phyloP scores from a whole-genome alignment of 2,329 filamentous ascomycete genomes.

The Didymella sp. region DNA sequence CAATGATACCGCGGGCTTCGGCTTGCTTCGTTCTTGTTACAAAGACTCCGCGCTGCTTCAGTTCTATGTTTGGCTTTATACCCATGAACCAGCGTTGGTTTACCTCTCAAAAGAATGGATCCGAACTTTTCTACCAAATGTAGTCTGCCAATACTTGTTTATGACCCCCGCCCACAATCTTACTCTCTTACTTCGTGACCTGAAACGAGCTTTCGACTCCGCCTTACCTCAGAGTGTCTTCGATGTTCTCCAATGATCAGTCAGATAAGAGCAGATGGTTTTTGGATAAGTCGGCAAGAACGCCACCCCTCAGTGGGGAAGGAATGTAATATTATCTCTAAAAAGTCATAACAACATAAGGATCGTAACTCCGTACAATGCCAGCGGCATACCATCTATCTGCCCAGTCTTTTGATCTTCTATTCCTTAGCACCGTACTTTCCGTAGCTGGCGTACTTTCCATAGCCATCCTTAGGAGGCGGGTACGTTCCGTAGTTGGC shows the following conservation, averaged over 20 bases:
- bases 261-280: too few relatives aligned
- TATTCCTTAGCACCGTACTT: constrained; percentile 12
- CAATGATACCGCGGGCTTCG: not conserved
- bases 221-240: too few relatives aligned
- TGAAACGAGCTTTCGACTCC: too few relatives aligned
- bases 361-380: not conserved
- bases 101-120: too few relatives aligned
- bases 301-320: not conserved
- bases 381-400: not conserved
- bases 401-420: not conserved
- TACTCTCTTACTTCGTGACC: too few relatives aligned
- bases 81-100: too few relatives aligned
- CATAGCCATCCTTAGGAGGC: constrained; percentile 13
- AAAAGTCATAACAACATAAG: constrained; percentile 2
- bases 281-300: not conserved
- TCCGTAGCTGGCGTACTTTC: constrained; percentile 26
- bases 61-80: too few relatives aligned
- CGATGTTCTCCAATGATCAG: too few relatives aligned
- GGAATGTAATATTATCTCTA: constrained; percentile 5
- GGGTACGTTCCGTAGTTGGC: constrained; percentile 26
- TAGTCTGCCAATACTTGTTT: too few relatives aligned
- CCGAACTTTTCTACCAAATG: too few relatives aligned
- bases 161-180: too few relatives aligned
- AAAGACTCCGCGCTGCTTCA: too few relatives aligned
- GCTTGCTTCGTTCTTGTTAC: not conserved